Base-by-base conservation (phyloP, 352 stramenopile genomes). In the Phytophthora gonapodyides region DNA sequence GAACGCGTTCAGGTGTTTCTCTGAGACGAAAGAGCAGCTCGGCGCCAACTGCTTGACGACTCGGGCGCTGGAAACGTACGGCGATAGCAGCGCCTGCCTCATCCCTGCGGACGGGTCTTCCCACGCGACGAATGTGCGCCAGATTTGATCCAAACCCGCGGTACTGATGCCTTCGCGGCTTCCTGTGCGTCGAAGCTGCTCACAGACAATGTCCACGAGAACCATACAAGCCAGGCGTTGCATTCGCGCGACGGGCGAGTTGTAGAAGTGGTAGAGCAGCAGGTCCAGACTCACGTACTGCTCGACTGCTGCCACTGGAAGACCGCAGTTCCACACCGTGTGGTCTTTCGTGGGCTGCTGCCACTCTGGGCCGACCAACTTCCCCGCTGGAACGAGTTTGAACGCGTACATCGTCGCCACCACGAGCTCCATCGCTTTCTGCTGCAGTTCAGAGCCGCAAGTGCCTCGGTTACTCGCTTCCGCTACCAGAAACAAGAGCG, bases 1-100 rank as follows among this genome's bases (percentile, higher is more conserved):
- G 30, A 85, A 68, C 1, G 56, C 61, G 13, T 68, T 69, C 10
- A 81, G 54, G 0, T 76, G 66, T 37, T 75, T 84, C 35, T 84
- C 73, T 1, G 67, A 64, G 0, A 84, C 54, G 2, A 67, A 13
- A 5, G 64, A 44, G 31, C 64, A 64, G 12, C 36, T 55, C 9
- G 52, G 37, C 1, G 64, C 41, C 9, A 85, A 45, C 17, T 75
- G 68, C 21, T 75, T 77, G 0, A 58, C 60, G 4, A 74, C 34
- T 12, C 62, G 42, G 12, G 65, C 21, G 5, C 52, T 60, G 3
- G 52, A 67, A 33, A 67, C 35, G 2, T 68, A 73, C 0, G 70
- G 48, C 7, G 70, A 70, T n/a, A 71, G 24, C 16, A 75, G 40
- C 24, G 36, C 7, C 0, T 69, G 70, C 15, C 52, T 34, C 16